A percentile compares a stretch with the other conserved stretches of the same genome.
phyloP scores from a whole-genome alignment of 2,329 filamentous ascomycete genomes.

The Raffaelea ambrosiae region DNA sequence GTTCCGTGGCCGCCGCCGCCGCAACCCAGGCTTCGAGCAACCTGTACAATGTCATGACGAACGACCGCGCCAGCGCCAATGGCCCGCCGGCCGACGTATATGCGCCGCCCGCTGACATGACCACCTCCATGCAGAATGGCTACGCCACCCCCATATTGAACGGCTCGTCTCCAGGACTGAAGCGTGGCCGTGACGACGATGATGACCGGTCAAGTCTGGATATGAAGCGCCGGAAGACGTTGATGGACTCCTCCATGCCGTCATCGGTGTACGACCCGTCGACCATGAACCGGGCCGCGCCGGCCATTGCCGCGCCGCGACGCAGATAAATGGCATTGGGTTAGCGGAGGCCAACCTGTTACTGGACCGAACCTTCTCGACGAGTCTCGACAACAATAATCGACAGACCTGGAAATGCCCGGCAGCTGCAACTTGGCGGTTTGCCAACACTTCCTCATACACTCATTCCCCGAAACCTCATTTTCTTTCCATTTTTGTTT shows the following conservation, averaged over 20 bases:
- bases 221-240: conserved; percentile 26
- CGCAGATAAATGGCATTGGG: conserved; percentile 18
- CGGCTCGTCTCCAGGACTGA: conserved; percentile 38
- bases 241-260: conserved; percentile 21
- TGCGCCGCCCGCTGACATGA: conserved; percentile 53
- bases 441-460: neutral
- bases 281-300: conserved; percentile 15
- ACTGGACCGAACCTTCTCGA: neutral
- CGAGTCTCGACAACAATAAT: neutral
- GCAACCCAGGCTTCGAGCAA: conserved; percentile 58
- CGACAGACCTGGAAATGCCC: neutral
- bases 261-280: conserved; percentile 21
- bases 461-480: too few species aligned
- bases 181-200: conserved; percentile 35
- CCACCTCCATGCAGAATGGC: conserved; percentile 46
- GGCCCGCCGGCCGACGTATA: conserved; percentile 62
- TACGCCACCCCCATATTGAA: conserved; percentile 61
- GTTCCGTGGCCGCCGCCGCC: conserved; percentile 36
- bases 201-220: conserved; percentile 29
- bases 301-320: conserved; percentile 19
- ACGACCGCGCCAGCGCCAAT: conserved; percentile 59
- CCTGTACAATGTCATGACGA: conserved; percentile 83
- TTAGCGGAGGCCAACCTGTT: neutral
- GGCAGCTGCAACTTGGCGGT: neutral
- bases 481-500: too few species aligned